Percentiles rank a stretch among this genome's conserved stretches.
phyloP scores from a whole-genome alignment of 2,329 filamentous ascomycete species.

The Pseudogymnoascus sp. region DNA sequence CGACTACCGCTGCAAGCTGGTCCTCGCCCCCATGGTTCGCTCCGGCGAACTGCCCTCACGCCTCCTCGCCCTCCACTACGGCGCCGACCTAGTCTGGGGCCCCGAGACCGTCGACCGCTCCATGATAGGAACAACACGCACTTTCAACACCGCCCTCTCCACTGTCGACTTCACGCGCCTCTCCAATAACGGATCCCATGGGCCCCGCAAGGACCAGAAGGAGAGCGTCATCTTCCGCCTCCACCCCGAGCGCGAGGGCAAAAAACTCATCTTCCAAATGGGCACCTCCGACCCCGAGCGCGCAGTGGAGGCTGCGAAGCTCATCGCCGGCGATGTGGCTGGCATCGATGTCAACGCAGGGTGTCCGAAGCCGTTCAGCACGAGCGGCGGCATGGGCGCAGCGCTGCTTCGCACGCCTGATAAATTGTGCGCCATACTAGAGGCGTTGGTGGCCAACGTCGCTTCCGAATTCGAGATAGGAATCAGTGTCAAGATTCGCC shows the following conservation, averaged over 20 bases:
- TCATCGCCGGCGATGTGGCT: slow-evolving; percentile 79
- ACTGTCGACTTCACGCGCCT: slow-evolving; percentile 80
- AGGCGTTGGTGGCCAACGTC: slow-evolving; percentile 72
- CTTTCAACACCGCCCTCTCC: slow-evolving; percentile 64
- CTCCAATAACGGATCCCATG: slow-evolving; percentile 61
- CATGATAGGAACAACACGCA: slow-evolving; percentile 78
- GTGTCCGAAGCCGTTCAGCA: slow-evolving; percentile 97
- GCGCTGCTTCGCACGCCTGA: slow-evolving; percentile 82
- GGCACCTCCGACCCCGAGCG: slow-evolving; percentile 76
- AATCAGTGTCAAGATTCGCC: slow-evolving; percentile 92
- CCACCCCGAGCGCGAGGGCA: slow-evolving; percentile 67
- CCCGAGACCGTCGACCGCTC: slow-evolving; percentile 91
- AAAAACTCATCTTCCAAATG: slow-evolving; percentile 80
- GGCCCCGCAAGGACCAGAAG: slow-evolving; percentile 43
- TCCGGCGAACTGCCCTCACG: slow-evolving; percentile 92
- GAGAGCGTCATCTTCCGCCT: slow-evolving; percentile 76
- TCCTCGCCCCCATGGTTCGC: slow-evolving; percentile 95
- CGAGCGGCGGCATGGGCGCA: slow-evolving; percentile 89
- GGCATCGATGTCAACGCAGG: slow-evolving; percentile 97
- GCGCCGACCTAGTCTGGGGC: slow-evolving; percentile 95
- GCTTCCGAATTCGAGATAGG: slow-evolving; percentile 74
- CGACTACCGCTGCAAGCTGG: slow-evolving; percentile 88
- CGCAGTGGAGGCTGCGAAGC: slow-evolving; percentile 74
- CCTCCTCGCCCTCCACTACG: slow-evolving; percentile 83
- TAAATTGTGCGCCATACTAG: slow-evolving; percentile 72